Evolutionary conservation across 1,139 yeast genomes (phyloP).

Genomic region (Waltiozyma sp.): DNA sequence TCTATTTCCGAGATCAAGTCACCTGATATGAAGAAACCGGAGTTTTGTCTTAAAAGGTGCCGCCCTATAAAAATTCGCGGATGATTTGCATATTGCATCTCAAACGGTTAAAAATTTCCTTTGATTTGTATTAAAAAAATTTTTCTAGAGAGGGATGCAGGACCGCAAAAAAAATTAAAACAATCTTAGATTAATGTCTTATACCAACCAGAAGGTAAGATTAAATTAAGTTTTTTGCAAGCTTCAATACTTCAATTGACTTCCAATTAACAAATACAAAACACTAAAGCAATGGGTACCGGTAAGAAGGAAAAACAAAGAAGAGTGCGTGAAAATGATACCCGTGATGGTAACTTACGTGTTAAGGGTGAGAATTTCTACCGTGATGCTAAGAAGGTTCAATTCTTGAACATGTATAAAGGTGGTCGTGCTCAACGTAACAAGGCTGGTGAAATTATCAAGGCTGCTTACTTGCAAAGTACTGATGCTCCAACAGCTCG

Average conservation of each 20-base stretch:
- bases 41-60: too few relatives aligned
- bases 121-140: too few relatives aligned
- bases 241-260: background rate
- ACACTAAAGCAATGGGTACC: conserved; percentile 56
- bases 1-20: too few relatives aligned
- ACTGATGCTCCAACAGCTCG: conserved; percentile 85
- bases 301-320: conserved; percentile 86
- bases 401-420: conserved; percentile 85
- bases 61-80: too few relatives aligned
- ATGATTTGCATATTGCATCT: too few relatives aligned
- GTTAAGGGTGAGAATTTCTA: conserved; percentile 97
- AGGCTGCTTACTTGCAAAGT: conserved; percentile 83
- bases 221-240: background rate
- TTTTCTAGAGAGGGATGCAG: too few relatives aligned
- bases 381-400: conserved; percentile 86
- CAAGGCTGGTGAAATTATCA: conserved; percentile 75
- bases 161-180: too few relatives aligned
- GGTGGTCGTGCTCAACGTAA: conserved; percentile 82
- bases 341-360: conserved; percentile 81
- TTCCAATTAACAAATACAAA: background rate
- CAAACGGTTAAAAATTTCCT: too few relatives aligned
- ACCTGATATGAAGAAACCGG: too few relatives aligned
- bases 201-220: too few relatives aligned
- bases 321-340: conserved; percentile 70
- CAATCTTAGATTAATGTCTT: too few relatives aligned